phyloP scores from a whole-genome alignment of 441 rosid species.

The Populus tomentosa region DNA sequence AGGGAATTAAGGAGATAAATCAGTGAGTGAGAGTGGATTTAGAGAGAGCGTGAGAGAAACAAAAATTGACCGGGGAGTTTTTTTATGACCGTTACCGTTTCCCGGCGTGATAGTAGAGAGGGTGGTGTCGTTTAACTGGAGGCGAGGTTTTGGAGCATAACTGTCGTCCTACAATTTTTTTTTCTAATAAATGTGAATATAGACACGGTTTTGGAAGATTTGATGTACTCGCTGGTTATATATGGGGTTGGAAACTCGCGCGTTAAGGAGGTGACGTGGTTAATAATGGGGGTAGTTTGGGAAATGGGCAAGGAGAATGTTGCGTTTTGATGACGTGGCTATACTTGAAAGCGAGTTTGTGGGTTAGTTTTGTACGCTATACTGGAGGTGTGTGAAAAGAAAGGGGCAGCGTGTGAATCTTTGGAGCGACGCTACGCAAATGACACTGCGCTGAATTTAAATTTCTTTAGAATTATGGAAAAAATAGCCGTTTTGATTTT shows the following conservation, averaged over 20 bases:
- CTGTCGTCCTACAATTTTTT: conserved; percentile 31
- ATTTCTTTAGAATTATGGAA: background rate
- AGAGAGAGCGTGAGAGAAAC: background rate
- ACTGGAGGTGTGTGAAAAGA: background rate
- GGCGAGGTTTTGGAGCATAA: conserved; percentile 52
- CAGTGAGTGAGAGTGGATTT: background rate
- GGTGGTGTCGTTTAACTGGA: conserved; percentile 9
- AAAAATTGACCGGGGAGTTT: conserved; percentile 14
- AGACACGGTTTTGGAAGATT: conserved; percentile 8
- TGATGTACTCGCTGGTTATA: conserved; percentile 25
- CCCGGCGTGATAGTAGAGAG: conserved; percentile 28
- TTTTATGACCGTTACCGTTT: conserved; percentile 43
- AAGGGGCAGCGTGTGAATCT: conserved; percentile 22
- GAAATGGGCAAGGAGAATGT: background rate
- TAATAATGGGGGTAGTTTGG: conserved; percentile 7
- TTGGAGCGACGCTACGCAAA: conserved; percentile 54
- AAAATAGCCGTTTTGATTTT: conserved; percentile 13
- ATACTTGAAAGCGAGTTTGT: conserved; percentile 21
- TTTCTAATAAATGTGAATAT: background rate
- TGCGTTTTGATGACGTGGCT: background rate
- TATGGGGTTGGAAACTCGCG: conserved; percentile 19
- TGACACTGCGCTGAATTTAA: conserved; percentile 22
- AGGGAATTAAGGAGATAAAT: background rate
- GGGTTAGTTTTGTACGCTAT: background rate
- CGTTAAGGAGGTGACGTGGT: conserved; percentile 10